These are phyloP conservation scores for Hondaea fermentalgiana DNA, from an alignment of 108 stramenopile genomes.

Conservation along the genomic window DNA sequence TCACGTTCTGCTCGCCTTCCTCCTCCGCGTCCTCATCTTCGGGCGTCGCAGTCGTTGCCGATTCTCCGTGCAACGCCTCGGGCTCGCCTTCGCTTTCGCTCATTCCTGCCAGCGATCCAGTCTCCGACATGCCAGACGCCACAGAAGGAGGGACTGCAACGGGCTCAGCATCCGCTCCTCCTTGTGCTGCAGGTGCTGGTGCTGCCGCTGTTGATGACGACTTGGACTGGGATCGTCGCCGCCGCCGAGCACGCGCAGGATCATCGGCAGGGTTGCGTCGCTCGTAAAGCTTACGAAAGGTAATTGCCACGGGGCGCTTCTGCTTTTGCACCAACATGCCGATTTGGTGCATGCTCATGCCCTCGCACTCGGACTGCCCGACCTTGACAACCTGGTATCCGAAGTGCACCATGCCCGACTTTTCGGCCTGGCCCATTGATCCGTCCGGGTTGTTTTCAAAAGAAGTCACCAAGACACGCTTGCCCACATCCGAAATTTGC, in stretches of 20 bases:
- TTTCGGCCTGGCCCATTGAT: neutral
- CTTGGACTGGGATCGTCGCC: neutral
- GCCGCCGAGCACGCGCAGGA: neutral
- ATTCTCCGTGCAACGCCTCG: neutral
- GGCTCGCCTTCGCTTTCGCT: no score
- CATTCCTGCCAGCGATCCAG: no score
- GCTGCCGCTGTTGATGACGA: no score
- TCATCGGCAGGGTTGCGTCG: neutral
- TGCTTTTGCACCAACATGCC: neutral
- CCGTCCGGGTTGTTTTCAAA: neutral
- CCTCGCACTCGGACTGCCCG: neutral
- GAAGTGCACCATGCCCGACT: conserved; percentile 13
- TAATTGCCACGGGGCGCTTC: neutral
- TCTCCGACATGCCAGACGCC: no score
- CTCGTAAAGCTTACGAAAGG: neutral
- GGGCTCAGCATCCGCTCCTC: no score
- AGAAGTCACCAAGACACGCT: neutral
- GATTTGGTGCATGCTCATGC: conserved; percentile 10
- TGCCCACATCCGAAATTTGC: conserved; percentile 14
- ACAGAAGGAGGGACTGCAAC: no score
- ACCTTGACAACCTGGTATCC: neutral
- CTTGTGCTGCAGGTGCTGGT: no score
- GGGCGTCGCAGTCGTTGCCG: neutral
- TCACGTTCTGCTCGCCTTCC: neutral
- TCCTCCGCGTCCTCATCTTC: neutral